Evolutionary conservation across 768 basidiomycete genomes (phyloP).

Genomic region (Mycena chlorophos): DNA sequence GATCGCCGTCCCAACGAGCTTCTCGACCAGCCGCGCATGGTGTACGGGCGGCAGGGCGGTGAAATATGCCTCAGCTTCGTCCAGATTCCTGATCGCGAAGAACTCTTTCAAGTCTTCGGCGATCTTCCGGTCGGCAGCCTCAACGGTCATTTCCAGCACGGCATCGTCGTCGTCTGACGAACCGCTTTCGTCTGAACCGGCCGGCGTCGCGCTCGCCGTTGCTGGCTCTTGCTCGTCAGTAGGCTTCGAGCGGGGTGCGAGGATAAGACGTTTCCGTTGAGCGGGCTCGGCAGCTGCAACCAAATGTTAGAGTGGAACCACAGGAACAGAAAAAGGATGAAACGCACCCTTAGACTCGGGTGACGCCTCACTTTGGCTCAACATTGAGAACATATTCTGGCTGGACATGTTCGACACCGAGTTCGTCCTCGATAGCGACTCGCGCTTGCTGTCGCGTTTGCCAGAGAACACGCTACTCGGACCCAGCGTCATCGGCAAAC

Average conservation of each 20-base stretch:
- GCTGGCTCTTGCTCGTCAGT: conserved; percentile 40
- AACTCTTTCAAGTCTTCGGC: conserved; percentile 84
- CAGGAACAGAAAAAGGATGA: conserved; percentile 17
- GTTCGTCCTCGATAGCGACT: conserved; percentile 75
- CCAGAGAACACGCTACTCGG: conserved; percentile 81
- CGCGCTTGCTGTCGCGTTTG: conserved; percentile 66
- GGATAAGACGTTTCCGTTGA: conserved; percentile 70
- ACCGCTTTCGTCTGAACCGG: no score
- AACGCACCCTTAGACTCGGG: conserved; percentile 56
- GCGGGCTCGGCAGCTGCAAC: conserved; percentile 48
- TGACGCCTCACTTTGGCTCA: conserved; percentile 63
- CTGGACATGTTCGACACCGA: conserved; percentile 65
- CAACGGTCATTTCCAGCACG: conserved; percentile 57
- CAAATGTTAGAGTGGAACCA: conserved; percentile 47
- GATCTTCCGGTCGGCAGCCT: conserved; percentile 72
- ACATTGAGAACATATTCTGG: conserved; percentile 69
- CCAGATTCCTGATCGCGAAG: conserved; percentile 78
- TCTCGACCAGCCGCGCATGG: conserved; percentile 68
- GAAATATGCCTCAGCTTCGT: conserved; percentile 89
- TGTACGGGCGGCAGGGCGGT: conserved; percentile 64
- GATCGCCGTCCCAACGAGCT: conserved; percentile 70
- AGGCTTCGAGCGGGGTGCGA: conserved; percentile 79
- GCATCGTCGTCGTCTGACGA: conserved; percentile 50
- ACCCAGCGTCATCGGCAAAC: conserved; percentile 72
- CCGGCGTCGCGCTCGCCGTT: conserved; percentile 43